phyloP scores from a whole-genome alignment of 2,329 filamentous ascomycete species.

The Zasmidium angulare region DNA sequence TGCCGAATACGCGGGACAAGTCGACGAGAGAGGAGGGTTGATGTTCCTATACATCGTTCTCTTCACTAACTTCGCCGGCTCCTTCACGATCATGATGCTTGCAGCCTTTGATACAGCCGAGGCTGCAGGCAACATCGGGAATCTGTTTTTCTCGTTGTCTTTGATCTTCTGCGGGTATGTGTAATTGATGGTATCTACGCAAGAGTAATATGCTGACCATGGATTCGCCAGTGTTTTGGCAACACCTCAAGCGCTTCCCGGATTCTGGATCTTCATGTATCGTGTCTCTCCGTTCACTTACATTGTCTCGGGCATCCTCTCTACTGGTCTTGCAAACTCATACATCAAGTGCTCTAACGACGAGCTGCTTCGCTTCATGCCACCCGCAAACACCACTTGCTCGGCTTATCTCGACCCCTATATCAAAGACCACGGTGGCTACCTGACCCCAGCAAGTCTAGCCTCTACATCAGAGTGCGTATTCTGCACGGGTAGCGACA shows the following conservation, averaged over 20 bases:
- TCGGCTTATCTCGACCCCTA: constrained; percentile 35
- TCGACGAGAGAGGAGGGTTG: constrained; percentile 71
- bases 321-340: constrained; percentile 66
- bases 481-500: constrained; percentile 21
- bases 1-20: constrained; percentile 48
- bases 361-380: constrained; percentile 65
- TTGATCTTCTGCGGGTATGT: background rate
- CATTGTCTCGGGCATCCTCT: constrained; percentile 67
- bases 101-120: constrained; percentile 71
- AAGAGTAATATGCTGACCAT: too few relatives aligned
- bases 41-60: constrained; percentile 72
- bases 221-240: background rate
- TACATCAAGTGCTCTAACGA: constrained; percentile 63
- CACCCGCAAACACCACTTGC: constrained; percentile 49
- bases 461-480: background rate
- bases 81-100: constrained; percentile 74
- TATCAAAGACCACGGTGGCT: constrained; percentile 38
- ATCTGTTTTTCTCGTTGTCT: constrained; percentile 43
- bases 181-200: too few relatives aligned
- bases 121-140: constrained; percentile 70
- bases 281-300: constrained; percentile 78
- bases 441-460: constrained; percentile 31
- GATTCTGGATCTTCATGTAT: constrained; percentile 70
- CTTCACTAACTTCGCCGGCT: constrained; percentile 68
- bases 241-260: constrained; percentile 41